A percentile compares a stretch with the other conserved stretches of the same genome.
Conservation (phyloP, 192 early-diverging fungal species). For the Mortierella antarctica region DNA sequence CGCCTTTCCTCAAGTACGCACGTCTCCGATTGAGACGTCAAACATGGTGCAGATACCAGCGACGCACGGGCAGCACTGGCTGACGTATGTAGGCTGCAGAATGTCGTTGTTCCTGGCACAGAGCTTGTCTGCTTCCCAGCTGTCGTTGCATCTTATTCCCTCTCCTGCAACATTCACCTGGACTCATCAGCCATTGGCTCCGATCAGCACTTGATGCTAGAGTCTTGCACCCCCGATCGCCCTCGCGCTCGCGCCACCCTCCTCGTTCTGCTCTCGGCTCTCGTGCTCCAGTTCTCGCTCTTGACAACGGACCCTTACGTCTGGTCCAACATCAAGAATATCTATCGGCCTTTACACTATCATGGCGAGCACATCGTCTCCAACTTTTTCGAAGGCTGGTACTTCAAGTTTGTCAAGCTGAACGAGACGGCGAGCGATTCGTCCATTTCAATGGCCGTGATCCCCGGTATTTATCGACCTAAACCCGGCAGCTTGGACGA, state of each 20-base stretch:
- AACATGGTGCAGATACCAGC: no score
- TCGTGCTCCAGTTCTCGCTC: constrained; percentile 15
- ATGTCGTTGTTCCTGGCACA: no score
- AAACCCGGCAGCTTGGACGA: constrained; percentile 1
- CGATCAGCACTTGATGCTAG: not conserved
- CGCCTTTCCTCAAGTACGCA: no score
- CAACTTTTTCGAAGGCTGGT: constrained; percentile 60
- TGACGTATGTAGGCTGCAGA: no score
- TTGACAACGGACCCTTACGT: constrained; percentile 6
- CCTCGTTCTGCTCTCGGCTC: constrained; percentile 8
- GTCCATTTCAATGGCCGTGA: constrained; percentile 44
- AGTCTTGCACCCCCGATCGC: not conserved
- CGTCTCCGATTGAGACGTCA: no score
- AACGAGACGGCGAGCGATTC: constrained; percentile 1
- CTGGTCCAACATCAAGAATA: constrained; percentile 38
- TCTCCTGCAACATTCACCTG: not conserved
- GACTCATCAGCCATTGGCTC: not conserved
- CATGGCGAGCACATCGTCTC: constrained; percentile 44
- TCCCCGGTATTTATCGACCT: constrained; percentile 54
- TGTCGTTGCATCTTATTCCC: no score
- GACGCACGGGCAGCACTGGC: no score
- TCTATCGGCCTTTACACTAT: constrained; percentile 36
- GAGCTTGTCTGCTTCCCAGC: no score
- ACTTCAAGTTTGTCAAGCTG: constrained; percentile 54
- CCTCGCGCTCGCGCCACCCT: constrained; percentile 7